These are phyloP conservation scores for Talaromyces islandicus DNA, from an alignment of 2,329 filamentous ascomycete species.

Conservation along the genomic window DNA sequence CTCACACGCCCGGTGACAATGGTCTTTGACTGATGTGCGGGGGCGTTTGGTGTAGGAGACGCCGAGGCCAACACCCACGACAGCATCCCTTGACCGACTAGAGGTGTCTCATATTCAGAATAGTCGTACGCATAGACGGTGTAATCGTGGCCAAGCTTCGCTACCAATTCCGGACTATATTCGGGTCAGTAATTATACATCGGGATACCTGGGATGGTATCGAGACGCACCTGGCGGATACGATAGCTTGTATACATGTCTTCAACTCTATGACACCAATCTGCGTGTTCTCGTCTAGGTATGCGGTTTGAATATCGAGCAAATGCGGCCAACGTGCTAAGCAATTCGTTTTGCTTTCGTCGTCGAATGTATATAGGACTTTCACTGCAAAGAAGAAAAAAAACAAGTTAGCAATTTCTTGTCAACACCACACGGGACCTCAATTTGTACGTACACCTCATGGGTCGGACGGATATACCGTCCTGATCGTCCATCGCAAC, in stretches of 20 bases:
- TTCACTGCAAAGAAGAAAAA: conserved; percentile 59
- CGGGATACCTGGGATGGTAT: conserved; percentile 2
- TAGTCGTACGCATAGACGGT: conserved; percentile 97
- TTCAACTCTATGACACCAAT: conserved; percentile 86
- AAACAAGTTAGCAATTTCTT: conserved; percentile 10
- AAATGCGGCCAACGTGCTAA: conserved; percentile 78
- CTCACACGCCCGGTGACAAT: conserved; percentile 82
- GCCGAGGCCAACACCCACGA: conserved; percentile 70
- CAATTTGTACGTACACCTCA: conserved; percentile 57
- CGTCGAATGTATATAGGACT: conserved; percentile 93
- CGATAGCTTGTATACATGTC: conserved; percentile 79
- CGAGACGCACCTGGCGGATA: conserved; percentile 49
- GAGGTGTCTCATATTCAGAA: conserved; percentile 85
- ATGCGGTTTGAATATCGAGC: conserved; percentile 72
- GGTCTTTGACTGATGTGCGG: conserved; percentile 57
- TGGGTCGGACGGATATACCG: conserved; percentile 55
- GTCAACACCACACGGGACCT: conserved; percentile 6
- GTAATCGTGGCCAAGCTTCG: conserved; percentile 71
- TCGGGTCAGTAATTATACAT: conserved; percentile 1
- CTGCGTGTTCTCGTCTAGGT: conserved; percentile 69
- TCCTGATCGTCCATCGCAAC: conserved; percentile 40
- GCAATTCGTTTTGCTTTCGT: conserved; percentile 80
- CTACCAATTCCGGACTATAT: conserved; percentile 74
- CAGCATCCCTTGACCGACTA: conserved; percentile 93
- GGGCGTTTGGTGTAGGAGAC: conserved; percentile 49